Percentiles rank a stretch among this genome's conserved stretches.
These are phyloP conservation scores for Aspergillus vadensis DNA, from an alignment of 2,329 filamentous ascomycete genomes.

Conservation along the genomic window DNA sequence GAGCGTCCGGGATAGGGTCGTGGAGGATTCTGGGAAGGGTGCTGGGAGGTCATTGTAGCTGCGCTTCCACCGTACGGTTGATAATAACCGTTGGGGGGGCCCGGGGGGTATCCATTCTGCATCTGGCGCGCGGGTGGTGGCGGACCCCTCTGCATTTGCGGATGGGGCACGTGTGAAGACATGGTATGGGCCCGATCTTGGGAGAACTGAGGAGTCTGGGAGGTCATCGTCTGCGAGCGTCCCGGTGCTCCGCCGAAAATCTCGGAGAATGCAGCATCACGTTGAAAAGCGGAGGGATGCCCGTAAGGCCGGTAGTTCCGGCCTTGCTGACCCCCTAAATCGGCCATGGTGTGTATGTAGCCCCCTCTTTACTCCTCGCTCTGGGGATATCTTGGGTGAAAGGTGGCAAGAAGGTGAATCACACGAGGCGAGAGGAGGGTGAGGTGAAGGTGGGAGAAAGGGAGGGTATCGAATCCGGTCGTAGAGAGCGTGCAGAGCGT, in stretches of 20 bases:
- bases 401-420: constrained; percentile 11
- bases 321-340: constrained; percentile 64
- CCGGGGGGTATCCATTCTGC: constrained; percentile 47
- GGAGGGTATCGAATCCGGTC: constrained; percentile 32
- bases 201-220: constrained; percentile 64
- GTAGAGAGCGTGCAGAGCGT: constrained; percentile 38
- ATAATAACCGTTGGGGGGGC: constrained; percentile 44
- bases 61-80: constrained; percentile 39
- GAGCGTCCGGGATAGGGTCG: constrained; percentile 65
- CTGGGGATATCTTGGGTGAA: constrained; percentile 5
- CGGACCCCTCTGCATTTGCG: constrained; percentile 46
- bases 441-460: constrained; percentile 12
- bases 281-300: constrained; percentile 62
- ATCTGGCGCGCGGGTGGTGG: constrained; percentile 48
- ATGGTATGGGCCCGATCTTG: constrained; percentile 78
- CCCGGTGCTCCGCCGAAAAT: constrained; percentile 89
- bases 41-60: constrained; percentile 44
- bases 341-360: constrained; percentile 55
- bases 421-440: constrained; percentile 9
- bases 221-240: constrained; percentile 93
- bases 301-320: constrained; percentile 61
- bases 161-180: constrained; percentile 56
- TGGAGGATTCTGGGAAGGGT: constrained; percentile 60
- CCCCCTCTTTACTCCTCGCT: constrained; percentile 12
- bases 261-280: constrained; percentile 93